phyloP scores from a whole-genome alignment of 2,329 filamentous ascomycete genomes.

The Anisogramma anomala region DNA sequence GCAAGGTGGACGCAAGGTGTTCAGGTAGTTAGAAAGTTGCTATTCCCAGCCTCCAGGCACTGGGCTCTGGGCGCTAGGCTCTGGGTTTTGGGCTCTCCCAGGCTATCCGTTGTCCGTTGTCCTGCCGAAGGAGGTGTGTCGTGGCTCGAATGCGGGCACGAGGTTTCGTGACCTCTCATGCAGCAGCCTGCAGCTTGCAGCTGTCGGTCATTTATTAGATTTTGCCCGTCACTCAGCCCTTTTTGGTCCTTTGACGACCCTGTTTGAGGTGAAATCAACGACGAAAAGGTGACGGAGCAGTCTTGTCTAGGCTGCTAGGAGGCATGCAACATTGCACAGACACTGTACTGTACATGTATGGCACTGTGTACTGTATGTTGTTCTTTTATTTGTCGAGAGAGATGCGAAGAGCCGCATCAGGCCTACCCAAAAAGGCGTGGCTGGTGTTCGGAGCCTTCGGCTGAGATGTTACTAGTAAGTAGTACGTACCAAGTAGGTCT shows the following conservation, averaged over 20 bases:
- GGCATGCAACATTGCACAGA: too few relatives aligned
- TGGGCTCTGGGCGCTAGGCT: too few relatives aligned
- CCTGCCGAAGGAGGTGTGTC: slow-evolving; percentile 24
- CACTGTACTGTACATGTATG: background rate
- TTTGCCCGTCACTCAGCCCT: background rate
- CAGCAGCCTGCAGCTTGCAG: slow-evolving; percentile 14
- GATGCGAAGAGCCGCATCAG: slow-evolving; percentile 12
- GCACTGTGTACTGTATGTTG: background rate
- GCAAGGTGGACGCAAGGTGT: slow-evolving; percentile 11
- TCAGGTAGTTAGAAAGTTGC: slow-evolving; percentile 8
- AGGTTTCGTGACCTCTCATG: slow-evolving; percentile 15
- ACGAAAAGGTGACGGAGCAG: too few relatives aligned
- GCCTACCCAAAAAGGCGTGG: slow-evolving; percentile 7
- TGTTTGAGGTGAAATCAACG: background rate
- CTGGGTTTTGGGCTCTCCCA: slow-evolving; percentile 21
- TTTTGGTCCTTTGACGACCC: background rate
- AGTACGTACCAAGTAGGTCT: too few relatives aligned
- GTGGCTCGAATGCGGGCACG: slow-evolving; percentile 30
- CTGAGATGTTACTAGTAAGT: background rate
- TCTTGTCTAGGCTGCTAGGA: too few relatives aligned
- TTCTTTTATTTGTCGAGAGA: too few relatives aligned
- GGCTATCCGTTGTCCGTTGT: too few relatives aligned
- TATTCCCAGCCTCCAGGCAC: background rate
- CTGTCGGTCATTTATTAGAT: too few relatives aligned
- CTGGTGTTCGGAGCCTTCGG: slow-evolving; percentile 1